These are phyloP conservation scores for Rhizomucor miehei DNA, from an alignment of 371 early-diverging fungal genomes.

Conservation along the genomic window DNA sequence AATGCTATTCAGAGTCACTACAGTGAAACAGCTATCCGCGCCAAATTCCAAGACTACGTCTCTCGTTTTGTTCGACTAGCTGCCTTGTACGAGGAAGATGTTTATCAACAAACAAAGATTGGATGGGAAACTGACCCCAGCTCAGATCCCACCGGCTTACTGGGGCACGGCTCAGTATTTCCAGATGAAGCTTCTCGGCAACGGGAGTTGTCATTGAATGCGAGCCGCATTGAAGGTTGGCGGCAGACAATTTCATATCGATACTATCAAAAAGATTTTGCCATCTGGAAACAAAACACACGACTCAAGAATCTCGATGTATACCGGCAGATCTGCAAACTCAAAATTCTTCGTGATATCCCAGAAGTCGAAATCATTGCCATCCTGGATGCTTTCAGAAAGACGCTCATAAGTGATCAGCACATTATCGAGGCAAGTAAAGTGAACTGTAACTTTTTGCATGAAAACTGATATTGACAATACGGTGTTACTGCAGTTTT, in stretches of 20 bases:
- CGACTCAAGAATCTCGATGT: constrained; percentile 69
- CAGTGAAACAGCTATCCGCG: constrained; percentile 83
- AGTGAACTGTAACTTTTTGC: neutral
- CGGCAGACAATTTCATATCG: constrained; percentile 67
- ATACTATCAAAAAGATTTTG: constrained; percentile 64
- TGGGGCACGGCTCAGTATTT: constrained; percentile 77
- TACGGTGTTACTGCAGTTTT: constrained; percentile 43
- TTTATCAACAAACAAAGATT: constrained; percentile 61
- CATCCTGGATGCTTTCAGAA: constrained; percentile 65
- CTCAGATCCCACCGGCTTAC: constrained; percentile 30
- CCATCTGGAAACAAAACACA: constrained; percentile 47
- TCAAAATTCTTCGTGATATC: constrained; percentile 58
- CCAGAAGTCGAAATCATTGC: constrained; percentile 61
- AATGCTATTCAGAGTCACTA: constrained; percentile 80
- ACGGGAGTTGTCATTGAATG: constrained; percentile 66
- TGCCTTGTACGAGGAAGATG: constrained; percentile 75
- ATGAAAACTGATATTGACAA: neutral
- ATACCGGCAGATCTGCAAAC: constrained; percentile 60
- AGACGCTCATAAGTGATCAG: constrained; percentile 61
- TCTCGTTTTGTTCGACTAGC: constrained; percentile 79
- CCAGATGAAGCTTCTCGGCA: constrained; percentile 59
- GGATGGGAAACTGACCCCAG: constrained; percentile 40
- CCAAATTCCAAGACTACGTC: constrained; percentile 85
- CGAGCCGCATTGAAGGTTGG: constrained; percentile 87
- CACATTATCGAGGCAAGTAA: constrained; percentile 76